These are phyloP conservation scores for Cucurbita moschata DNA, from an alignment of 306 rosid genomes.

Conservation along the genomic window DNA sequence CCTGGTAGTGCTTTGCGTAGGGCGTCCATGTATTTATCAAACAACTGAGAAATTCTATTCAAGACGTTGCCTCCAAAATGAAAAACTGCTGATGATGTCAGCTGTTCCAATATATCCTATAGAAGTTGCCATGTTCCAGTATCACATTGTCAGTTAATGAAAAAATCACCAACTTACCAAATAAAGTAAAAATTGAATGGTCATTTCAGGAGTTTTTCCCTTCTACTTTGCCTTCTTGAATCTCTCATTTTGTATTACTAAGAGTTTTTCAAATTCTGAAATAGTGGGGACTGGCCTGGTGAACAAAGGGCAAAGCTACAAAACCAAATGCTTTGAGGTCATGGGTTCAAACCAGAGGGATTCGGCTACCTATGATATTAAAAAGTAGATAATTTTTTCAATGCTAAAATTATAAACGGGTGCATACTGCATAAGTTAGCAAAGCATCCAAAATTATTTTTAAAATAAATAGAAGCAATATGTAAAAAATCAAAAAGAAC, in stretches of 20 bases:
- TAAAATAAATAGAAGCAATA: background rate
- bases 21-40: constrained; percentile 83
- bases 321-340: background rate
- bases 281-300: background rate
- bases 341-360: background rate
- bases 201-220: background rate
- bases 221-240: too few relatives aligned
- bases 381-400: background rate
- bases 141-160: background rate
- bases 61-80: constrained; percentile 84
- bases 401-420: background rate
- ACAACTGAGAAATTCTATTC: constrained; percentile 50
- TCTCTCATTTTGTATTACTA: too few relatives aligned
- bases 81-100: constrained; percentile 41
- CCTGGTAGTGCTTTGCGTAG: constrained; percentile 67
- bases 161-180: background rate
- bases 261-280: background rate
- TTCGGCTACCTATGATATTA: background rate
- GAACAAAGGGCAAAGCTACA: background rate
- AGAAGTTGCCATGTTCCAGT: constrained; percentile 3
- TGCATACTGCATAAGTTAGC: background rate
- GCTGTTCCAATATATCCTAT: constrained; percentile 89
- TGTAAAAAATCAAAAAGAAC: background rate
- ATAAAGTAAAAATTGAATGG: background rate
- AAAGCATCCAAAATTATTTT: background rate